Conservation (phyloP, 2,329 filamentous ascomycete species). For the Capronia americana region DNA sequence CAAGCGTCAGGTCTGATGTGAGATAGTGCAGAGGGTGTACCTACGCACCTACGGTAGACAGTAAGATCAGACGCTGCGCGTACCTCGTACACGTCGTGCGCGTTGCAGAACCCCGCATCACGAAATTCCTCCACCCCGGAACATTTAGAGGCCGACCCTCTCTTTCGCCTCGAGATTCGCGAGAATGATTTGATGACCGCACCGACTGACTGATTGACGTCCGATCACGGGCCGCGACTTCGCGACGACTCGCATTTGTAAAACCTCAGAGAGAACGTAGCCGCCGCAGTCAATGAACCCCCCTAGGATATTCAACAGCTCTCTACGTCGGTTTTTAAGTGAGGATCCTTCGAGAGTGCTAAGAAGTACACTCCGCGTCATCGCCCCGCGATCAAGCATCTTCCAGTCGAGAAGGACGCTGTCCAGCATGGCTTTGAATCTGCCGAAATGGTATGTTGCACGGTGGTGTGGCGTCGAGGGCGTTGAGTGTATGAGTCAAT, state of each 20-base stretch:
- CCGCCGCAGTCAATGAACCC: conserved; percentile 7
- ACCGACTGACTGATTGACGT: not conserved
- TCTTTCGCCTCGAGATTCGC: not conserved
- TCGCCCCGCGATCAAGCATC: not conserved
- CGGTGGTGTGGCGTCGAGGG: not conserved
- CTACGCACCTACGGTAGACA: no score
- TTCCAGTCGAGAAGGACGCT: not conserved
- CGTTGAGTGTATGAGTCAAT: not conserved
- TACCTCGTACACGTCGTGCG: no score
- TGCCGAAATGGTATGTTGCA: conserved; percentile 52
- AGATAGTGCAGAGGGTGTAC: no score
- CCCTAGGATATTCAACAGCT: not conserved
- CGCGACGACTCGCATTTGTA: not conserved
- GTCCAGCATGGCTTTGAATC: conserved; percentile 45
- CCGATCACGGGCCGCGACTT: not conserved
- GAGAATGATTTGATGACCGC: not conserved
- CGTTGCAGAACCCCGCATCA: not conserved
- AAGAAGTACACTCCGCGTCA: not conserved
- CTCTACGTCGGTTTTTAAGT: not conserved
- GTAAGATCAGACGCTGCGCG: no score
- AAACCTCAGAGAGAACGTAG: not conserved
- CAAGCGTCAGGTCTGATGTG: no score
- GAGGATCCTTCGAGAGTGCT: not conserved
- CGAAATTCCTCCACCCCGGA: not conserved
- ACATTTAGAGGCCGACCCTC: no score